Percentiles rank a stretch among this genome's conserved stretches.
Conservation (phyloP, 345 rosid genomes). For the Carallia brachiata region DNA sequence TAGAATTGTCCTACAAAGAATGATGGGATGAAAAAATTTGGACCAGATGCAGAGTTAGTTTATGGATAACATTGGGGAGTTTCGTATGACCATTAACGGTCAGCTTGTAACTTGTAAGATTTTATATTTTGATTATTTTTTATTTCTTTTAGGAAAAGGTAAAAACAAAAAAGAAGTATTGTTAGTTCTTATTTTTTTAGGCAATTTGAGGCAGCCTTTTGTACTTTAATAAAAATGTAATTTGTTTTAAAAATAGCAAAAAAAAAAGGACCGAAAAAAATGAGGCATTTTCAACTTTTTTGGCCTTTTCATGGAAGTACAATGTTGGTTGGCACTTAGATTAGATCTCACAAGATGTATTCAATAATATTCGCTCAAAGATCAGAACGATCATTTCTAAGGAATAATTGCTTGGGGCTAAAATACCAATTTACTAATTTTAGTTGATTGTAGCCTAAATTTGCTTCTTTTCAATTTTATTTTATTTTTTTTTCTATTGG, state of each 20-base stretch:
- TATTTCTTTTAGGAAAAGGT: not conserved
- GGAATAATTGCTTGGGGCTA: no score
- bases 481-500: no score
- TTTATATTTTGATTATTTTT: conserved; percentile 5
- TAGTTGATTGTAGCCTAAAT: no score
- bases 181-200: conserved; percentile 16
- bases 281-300: no score
- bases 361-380: no score
- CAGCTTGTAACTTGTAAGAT: conserved; percentile 22
- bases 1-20: conserved; percentile 18
- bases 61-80: conserved; percentile 22
- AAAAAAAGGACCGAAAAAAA: not conserved
- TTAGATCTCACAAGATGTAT: no score
- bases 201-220: conserved; percentile 25
- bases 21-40: conserved; percentile 37
- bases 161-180: not conserved
- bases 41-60: conserved; percentile 30
- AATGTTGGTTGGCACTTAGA: no score
- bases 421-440: no score
- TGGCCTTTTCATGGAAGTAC: no score
- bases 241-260: not conserved
- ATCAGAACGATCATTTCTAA: no score
- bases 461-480: no score
- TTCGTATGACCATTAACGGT: conserved; percentile 16
- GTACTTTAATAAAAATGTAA: not conserved